A percentile compares a stretch with the other conserved stretches of the same genome.
phyloP scores from a whole-genome alignment of 2,329 filamentous ascomycete genomes.

The Penicillium griseofulvum region DNA sequence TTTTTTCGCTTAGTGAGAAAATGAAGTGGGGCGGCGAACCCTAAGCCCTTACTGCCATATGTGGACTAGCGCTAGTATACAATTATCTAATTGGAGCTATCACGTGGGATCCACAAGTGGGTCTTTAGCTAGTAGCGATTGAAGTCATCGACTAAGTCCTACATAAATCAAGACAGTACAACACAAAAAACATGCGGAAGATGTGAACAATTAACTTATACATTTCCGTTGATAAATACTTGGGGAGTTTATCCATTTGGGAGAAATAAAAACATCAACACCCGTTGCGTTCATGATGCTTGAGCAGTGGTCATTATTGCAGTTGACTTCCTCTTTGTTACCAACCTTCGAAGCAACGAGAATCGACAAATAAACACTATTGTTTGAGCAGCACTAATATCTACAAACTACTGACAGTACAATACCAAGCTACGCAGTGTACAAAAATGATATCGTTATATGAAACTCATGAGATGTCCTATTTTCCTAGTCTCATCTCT shows the following conservation, averaged over 20 bases:
- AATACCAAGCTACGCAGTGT: neutral
- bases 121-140: neutral
- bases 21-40: slow-evolving; percentile 29
- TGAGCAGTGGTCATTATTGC: neutral
- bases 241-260: neutral
- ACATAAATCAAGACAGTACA: no score
- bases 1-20: slow-evolving; percentile 45
- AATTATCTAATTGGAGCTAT: neutral
- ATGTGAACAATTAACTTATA: neutral
- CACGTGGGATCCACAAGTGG: slow-evolving; percentile 1
- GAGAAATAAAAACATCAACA: neutral
- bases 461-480: slow-evolving; percentile 2
- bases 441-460: neutral
- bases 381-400: neutral
- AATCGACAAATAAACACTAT: no score
- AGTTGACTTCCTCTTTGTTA: neutral
- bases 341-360: no score
- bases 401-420: neutral
- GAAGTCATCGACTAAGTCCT: neutral
- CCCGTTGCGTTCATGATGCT: no score
- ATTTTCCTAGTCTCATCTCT: slow-evolving; percentile 8
- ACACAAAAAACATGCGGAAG: neutral
- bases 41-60: slow-evolving; percentile 36
- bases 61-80: neutral
- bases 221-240: neutral